Evolutionary conservation across 441 rosid species (phyloP), one percentile per base, ranked within the genome.

Genomic region (Jatropha multifida): DNA sequence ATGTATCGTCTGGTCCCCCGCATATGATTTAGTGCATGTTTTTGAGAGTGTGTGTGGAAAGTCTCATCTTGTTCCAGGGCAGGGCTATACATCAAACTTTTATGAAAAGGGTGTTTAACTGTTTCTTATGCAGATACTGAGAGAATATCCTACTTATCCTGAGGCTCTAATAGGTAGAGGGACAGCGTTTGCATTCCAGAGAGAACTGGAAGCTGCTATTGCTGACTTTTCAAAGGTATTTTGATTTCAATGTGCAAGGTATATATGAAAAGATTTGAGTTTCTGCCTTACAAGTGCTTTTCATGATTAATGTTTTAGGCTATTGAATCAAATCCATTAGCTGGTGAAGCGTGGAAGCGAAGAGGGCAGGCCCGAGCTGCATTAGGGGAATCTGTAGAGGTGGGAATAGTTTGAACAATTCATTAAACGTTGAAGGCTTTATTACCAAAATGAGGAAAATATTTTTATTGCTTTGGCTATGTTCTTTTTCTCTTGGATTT

Each of bases 361-460:
- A 94, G 99, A 85, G 97, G 99, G 73, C 99, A 96, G 81, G 99
- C 98, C 67, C 92, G 91, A 83, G 99, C 99, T 83, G 98, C 98
- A 79, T 85, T 92, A 65, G 97, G 99, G 80, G 94, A 94, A 85
- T 92, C 88, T 76, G 79, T 74, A 73, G 90, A 92, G 94, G 98
- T 96, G 81, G 80, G 85, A 79, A 77, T 72, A 72, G 52, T 78
- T 73, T 62, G 9, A 59, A 65, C 38, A 79, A 38, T 77, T 72
- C 69, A 52, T 65, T 73, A 55, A 23, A 46, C 68, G 18, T 49
- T 74, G 59, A 65, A 41, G 37, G 17, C 64, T 65, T 59, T 81
- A 59, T 49, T 56, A 38, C 38, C 66, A 68, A 56, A 66, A 37
- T 32, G 71, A 40, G 65, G 32, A 74, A 27, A 27, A 51, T 48